Evolutionary conservation across 257 asterid genomes (phyloP).

Genomic region (Nicotiana otophora): DNA sequence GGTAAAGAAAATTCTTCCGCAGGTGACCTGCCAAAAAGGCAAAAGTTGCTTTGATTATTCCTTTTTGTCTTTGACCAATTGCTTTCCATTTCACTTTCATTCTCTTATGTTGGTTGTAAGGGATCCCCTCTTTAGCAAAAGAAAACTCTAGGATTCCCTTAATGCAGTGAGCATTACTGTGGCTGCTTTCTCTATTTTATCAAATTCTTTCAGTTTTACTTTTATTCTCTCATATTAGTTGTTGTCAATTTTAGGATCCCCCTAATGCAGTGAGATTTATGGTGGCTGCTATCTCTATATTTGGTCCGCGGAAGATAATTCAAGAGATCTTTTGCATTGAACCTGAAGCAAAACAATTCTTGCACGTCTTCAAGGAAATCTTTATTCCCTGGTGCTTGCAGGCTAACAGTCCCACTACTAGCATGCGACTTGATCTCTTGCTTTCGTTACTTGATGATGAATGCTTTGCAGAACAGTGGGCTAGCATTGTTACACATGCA

Average conservation of each 20-base stretch:
- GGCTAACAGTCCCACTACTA: slow-evolving; percentile 32
- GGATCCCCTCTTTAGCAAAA: neutral
- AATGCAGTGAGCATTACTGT: too few relatives aligned
- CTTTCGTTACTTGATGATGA: slow-evolving; percentile 78
- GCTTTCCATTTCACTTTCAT: neutral
- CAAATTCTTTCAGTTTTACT: neutral
- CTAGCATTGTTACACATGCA: slow-evolving; percentile 48
- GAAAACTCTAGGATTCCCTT: too few relatives aligned
- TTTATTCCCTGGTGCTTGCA: slow-evolving; percentile 84
- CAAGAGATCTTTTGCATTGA: slow-evolving; percentile 48
- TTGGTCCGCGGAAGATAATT: slow-evolving; percentile 68
- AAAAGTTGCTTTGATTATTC: neutral
- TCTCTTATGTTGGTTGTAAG: neutral
- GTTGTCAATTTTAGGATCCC: slow-evolving; percentile 55
- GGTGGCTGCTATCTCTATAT: slow-evolving; percentile 48
- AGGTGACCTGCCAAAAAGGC: neutral
- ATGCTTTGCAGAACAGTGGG: slow-evolving; percentile 77
- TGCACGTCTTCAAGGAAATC: slow-evolving; percentile 50
- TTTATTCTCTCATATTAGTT: neutral
- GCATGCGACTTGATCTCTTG: slow-evolving; percentile 71
- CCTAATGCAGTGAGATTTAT: slow-evolving; percentile 61
- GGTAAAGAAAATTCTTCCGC: neutral
- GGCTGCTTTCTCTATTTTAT: neutral
- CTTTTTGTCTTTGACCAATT: neutral
- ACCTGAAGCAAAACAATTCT: slow-evolving; percentile 42